Base-by-base conservation (phyloP, 2,329 filamentous ascomycete species). In the Cladorrhinum sp. region DNA sequence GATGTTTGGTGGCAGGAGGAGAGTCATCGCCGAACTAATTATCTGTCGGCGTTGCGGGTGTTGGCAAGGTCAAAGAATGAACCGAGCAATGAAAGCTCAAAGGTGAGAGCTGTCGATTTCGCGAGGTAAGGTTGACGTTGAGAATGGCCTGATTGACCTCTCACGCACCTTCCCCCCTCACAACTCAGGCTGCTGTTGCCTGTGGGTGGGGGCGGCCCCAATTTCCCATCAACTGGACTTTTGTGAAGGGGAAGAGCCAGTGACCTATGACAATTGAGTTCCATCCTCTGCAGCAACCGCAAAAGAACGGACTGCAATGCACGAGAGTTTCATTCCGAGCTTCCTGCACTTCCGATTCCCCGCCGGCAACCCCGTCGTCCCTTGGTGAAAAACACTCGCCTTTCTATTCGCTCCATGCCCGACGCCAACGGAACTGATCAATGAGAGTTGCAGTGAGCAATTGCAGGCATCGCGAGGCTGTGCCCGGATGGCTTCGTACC, bases 381-480 rank as follows among this genome's bases (percentile, higher is more conserved):
- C 29, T 48, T 18, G n/a, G 54, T 36, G 49, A 13, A 49, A 9
- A 36, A 36, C n/a, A 22, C 23, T 22, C 32, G 2, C 29, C 23
- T 25, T 45, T 59, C 56, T n/a, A 62, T 59, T 62, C 58, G 60
- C 53, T 61, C 52, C 54, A 25, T n/a, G 50, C 36, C 41, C 59
- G 57, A 56, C 20, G 22, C 32, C 3, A 20, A 16, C 49, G 25
- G 18, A 25, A 50, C 23, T 22, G 52, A 65, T n/a, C 53, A 45
- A 54, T 60, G 16, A 59, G 51, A 23, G 49, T n/a, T 54, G 50
- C 59, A 57, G 53, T 58, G 18, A 41, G 13, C 29, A 38, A 13
- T 29, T 13, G 54, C 61, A 62, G 60, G 59, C 62, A 57, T 59
- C 32, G 52, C 60, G 66, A 67, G 66, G 66, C 66, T 66, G 64